Evolutionary conservation across 2,329 filamentous ascomycete genomes (phyloP).

Genomic region (Aureobasidium sp.): DNA sequence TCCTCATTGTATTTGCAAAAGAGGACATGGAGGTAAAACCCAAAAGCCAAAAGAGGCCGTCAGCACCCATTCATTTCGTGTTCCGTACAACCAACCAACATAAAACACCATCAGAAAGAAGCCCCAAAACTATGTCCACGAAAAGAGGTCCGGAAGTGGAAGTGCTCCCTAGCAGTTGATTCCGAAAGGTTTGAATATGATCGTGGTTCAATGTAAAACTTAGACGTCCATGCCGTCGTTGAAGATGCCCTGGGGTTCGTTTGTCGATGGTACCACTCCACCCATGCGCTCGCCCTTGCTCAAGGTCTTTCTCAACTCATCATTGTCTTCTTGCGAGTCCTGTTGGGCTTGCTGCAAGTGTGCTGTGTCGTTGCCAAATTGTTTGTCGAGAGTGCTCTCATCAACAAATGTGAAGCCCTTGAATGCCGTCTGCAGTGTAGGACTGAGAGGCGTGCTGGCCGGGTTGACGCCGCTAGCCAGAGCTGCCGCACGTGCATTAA

Average conservation of each 20-base stretch:
- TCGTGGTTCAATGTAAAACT: neutral
- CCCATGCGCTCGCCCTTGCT: constrained; percentile 45
- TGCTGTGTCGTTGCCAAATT: constrained; percentile 33
- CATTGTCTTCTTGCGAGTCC: constrained; percentile 31
- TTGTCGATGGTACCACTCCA: constrained; percentile 39
- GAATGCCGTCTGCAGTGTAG: constrained; percentile 96
- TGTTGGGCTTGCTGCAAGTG: constrained; percentile 21
- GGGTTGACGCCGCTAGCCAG: constrained; percentile 74
- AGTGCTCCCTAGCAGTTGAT: neutral
- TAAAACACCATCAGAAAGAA: constrained; percentile 8
- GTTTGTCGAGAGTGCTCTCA: constrained; percentile 69
- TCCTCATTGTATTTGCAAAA: neutral
- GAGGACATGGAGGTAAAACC: neutral
- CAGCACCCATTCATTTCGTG: neutral
- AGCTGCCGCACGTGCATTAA: constrained; percentile 85
- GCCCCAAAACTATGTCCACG: constrained; percentile 4
- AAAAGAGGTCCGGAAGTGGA: neutral
- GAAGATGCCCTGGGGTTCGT: constrained; percentile 42
- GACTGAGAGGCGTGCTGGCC: constrained; percentile 85
- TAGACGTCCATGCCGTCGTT: constrained; percentile 37
- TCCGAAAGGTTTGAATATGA: neutral
- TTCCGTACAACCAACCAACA: constrained; percentile 10
- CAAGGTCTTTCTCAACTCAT: constrained; percentile 29
- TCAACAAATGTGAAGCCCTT: constrained; percentile 99
- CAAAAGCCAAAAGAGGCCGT: neutral